Percentiles rank a stretch among this genome's conserved stretches.
These are phyloP conservation scores for Hypoxylon intermedium DNA, from an alignment of 495 filamentous ascomycete species.

Conservation along the genomic window DNA sequence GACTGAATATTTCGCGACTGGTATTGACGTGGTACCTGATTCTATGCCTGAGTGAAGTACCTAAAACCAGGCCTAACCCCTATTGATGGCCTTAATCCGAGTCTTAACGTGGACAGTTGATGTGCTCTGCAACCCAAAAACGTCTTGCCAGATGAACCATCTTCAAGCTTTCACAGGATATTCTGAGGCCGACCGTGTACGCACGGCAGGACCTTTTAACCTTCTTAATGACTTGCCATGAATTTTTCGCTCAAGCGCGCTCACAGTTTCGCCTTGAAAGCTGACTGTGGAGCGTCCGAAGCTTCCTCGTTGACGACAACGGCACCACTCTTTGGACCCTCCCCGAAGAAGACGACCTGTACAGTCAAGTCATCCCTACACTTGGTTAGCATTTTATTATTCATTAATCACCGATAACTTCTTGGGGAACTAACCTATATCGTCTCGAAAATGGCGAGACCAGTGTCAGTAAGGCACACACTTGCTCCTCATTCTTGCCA, in stretches of 20 bases:
- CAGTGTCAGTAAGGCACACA: conserved; percentile 90
- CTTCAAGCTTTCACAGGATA: neutral
- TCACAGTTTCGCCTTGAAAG: conserved; percentile 51
- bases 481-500: conserved; percentile 90
- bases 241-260: neutral
- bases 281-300: conserved; percentile 68
- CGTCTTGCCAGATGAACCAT: conserved; percentile 16
- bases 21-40: conserved; percentile 13
- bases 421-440: conserved; percentile 67
- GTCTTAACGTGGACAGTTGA: neutral
- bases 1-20: neutral
- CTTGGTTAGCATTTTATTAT: conserved; percentile 11
- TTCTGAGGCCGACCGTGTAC: neutral
- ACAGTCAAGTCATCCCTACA: conserved; percentile 86
- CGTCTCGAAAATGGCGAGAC: conserved; percentile 88
- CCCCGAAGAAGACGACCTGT: conserved; percentile 97
- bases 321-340: conserved; percentile 74
- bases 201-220: neutral
- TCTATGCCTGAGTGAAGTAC: conserved; percentile 19
- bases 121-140: conserved; percentile 18
- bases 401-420: conserved; percentile 23
- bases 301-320: conserved; percentile 87
- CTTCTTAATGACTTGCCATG: too few species aligned
- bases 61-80: neutral
- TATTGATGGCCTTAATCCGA: conserved; percentile 8